Base-by-base conservation (phyloP, 208 protist species). In the Crithidia fasciculata region DNA sequence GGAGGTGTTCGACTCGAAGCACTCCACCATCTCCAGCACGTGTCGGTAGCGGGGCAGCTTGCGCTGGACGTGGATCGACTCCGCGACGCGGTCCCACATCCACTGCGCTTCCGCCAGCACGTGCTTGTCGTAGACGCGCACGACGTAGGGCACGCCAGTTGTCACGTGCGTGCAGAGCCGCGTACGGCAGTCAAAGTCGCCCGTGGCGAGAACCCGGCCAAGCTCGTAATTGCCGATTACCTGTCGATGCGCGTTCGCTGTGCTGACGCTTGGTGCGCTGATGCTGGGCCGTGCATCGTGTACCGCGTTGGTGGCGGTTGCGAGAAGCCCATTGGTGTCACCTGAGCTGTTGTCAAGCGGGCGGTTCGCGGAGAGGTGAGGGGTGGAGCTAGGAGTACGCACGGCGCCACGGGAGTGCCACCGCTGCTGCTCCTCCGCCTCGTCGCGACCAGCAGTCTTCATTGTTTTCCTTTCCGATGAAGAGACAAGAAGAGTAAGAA, bases 201-300 rank as follows among this genome's bases (percentile, higher is more conserved):
- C 90, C 4, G 81, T 82, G 3, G 88, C 90, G 15, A 96, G 74
- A 7, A 93, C 87, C 47, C 82, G 75, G 36, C 89, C 90, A 0
- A 96, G 80, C 45, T 95, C 90, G 79, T 96, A 96, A 62, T 95
- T 95, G 47, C 92, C 92, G 19, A 96, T 84, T 41, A 92, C 81
- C 55, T 91, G 86, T 10, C 66, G 70, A 47, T 69, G 69, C 1
- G 65, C 50, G 50, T 53, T 58, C 39, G 47, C 59, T 15, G n/a
- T 41, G 19, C 16, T 37, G n/a, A 50, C 36, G 65, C n/a, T 56
- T 18, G 62, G 18, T 15, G 62, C 16, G 47, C 4, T 56, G 47
- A 67, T 19, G 49, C 47, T 67, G n/a, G 6, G 47, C 0, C 62
- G 44, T 18, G 40, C 16, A 19, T 19, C 53, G 41, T 16, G 60